Evolutionary conservation across 768 basidiomycete genomes (phyloP).

Genomic region (Cantharellus anzutake): DNA sequence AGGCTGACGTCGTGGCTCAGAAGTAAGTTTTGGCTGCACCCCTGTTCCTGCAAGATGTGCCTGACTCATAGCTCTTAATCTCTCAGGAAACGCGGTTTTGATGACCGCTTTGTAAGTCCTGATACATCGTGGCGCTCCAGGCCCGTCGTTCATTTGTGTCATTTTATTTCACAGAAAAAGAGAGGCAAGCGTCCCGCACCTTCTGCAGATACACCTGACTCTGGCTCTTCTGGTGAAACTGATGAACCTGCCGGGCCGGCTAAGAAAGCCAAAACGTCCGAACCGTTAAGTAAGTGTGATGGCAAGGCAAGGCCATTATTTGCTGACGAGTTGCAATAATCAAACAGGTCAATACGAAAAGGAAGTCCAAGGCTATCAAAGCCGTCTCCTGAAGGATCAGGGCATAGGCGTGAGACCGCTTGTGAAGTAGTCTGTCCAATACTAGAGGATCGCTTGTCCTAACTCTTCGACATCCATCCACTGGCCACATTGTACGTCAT

Average conservation of each 20-base stretch:
- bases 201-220: constrained; percentile 2
- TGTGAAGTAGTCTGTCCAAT: constrained; percentile 18
- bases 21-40: constrained; percentile 21
- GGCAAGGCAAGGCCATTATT: neutral
- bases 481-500: too few species aligned
- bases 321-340: neutral
- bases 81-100: constrained; percentile 38
- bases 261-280: constrained; percentile 24
- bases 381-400: constrained; percentile 24
- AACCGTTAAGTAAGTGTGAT: constrained; percentile 17
- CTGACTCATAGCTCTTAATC: neutral
- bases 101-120: constrained; percentile 37
- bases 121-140: too few species aligned
- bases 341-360: constrained; percentile 23
- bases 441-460: too few species aligned
- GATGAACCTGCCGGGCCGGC: constrained; percentile 18
- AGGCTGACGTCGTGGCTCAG: constrained; percentile 30
- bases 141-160: neutral
- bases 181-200: constrained; percentile 36
- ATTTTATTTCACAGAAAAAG: constrained; percentile 25
- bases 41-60: neutral
- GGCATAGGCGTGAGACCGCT: constrained; percentile 27
- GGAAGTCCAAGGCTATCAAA: constrained; percentile 23
- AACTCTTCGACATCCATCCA: too few species aligned
- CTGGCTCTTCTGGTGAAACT: constrained; percentile 17